Evolutionary conservation across 495 filamentous ascomycete species (phyloP), one percentile per base, ranked within the genome.

Genomic region (Arthonia radiata): DNA sequence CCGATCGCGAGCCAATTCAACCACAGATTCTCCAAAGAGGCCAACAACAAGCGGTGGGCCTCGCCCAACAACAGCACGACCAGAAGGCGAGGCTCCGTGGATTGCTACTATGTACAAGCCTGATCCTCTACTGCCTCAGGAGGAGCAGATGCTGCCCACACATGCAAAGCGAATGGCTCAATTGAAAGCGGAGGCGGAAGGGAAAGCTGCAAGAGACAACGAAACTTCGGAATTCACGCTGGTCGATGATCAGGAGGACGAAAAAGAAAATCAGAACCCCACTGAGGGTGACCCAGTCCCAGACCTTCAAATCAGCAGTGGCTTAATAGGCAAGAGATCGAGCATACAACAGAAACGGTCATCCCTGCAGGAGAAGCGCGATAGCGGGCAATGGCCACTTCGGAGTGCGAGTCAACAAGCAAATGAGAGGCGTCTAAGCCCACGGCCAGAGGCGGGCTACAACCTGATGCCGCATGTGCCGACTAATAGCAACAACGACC

Each of bases 1-100:
- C n/a, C n/a, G n/a, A n/a, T n/a, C n/a, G n/a, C n/a, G n/a, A n/a
- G n/a, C n/a, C n/a, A n/a, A n/a, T n/a, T n/a, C n/a, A n/a, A n/a
- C n/a, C n/a, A n/a, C n/a, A n/a, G n/a, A n/a, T n/a, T n/a, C n/a
- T n/a, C n/a, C n/a, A n/a, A n/a, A n/a, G n/a, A n/a, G n/a, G n/a
- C n/a, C n/a, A n/a, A n/a, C n/a, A n/a, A n/a, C n/a, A n/a, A n/a
- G n/a, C n/a, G n/a, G n/a, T n/a, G n/a, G n/a, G n/a, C n/a, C n/a
- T n/a, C n/a, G n/a, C n/a, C n/a, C n/a, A n/a, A n/a, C n/a, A n/a
- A n/a, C n/a, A n/a, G n/a, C n/a, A n/a, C 64, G 71, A 18, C 83
- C 81, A 8, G 89, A 94, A 51, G 89, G 86, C 10, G 83, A 93
- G 27, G 74, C 86, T 5, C 89, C 89, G 19, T 94, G 89, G 86